A percentile compares a stretch with the other conserved stretches of the same genome.
These are phyloP conservation scores for Macadamia integrifolia DNA, from an alignment of 164 flowering plant genomes.

Conservation along the genomic window DNA sequence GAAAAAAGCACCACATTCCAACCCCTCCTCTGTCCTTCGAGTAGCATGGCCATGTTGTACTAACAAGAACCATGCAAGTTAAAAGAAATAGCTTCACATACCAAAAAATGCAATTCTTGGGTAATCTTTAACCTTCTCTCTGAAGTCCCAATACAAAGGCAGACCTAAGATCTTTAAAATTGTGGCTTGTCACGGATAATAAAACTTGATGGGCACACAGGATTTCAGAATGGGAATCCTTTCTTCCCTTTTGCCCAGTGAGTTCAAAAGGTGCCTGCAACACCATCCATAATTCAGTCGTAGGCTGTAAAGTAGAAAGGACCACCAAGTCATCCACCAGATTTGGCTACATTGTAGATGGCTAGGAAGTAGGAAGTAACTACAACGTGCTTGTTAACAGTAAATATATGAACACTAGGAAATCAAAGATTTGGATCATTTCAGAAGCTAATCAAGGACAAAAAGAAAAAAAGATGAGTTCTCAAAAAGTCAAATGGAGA, in stretches of 20 bases:
- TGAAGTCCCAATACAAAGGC: neutral
- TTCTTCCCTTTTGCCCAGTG: neutral
- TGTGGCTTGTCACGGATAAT: neutral
- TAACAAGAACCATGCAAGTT: neutral
- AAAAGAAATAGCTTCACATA: neutral
- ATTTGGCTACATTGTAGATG: neutral
- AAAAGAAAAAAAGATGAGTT: neutral
- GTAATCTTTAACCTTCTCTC: neutral
- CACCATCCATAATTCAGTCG: conserved; percentile 9
- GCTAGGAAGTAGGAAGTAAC: neutral
- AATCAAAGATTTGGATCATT: neutral
- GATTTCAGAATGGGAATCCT: conserved; percentile 5
- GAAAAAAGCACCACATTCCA: neutral
- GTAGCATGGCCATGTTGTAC: conserved; percentile 1
- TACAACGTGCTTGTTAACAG: neutral
- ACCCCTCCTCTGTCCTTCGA: neutral
- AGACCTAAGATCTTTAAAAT: neutral
- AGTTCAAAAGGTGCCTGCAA: conserved; percentile 12
- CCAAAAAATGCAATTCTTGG: neutral
- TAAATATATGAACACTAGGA: neutral
- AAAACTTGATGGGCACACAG: neutral
- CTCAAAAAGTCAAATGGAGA: neutral
- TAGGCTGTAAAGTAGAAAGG: neutral
- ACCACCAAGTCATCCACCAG: neutral
- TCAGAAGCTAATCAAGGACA: neutral